Evolutionary conservation across 352 stramenopile genomes (phyloP).

Genomic region (Phytophthora colocasiae): DNA sequence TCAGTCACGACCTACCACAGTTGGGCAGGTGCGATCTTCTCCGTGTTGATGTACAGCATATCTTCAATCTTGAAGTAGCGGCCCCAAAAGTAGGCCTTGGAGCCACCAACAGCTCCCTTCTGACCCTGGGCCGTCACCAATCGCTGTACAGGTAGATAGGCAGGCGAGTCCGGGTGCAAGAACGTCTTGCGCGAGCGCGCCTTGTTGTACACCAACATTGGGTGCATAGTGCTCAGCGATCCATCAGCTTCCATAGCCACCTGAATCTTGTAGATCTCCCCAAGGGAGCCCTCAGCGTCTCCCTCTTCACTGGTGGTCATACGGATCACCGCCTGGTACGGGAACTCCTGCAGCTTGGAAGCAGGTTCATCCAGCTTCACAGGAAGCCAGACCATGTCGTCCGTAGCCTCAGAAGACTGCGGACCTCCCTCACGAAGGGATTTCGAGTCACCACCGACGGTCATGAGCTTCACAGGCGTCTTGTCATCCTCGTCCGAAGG

Average conservation of each 20-base stretch:
- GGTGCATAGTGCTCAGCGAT: constrained; percentile 69
- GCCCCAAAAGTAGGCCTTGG: constrained; percentile 90
- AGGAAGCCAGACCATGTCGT: constrained; percentile 75
- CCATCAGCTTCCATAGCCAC: constrained; percentile 74
- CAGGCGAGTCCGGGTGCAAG: constrained; percentile 81
- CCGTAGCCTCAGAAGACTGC: constrained; percentile 16
- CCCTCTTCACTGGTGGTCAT: constrained; percentile 82
- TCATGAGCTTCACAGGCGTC: constrained; percentile 82
- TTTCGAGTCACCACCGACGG: constrained; percentile 79
- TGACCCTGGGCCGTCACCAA: constrained; percentile 63
- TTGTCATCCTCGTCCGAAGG: constrained; percentile 44
- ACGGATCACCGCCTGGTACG: constrained; percentile 87
- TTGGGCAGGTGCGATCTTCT: constrained; percentile 82
- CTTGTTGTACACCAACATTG: constrained; percentile 93
- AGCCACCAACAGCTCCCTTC: constrained; percentile 73
- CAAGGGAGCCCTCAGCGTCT: constrained; percentile 71
- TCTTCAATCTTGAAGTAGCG: constrained; percentile 84
- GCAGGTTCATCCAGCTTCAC: constrained; percentile 87
- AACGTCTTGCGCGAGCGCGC: constrained; percentile 87
- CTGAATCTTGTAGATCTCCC: constrained; percentile 93
- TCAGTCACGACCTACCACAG: constrained; percentile 60
- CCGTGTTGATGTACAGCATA: constrained; percentile 89
- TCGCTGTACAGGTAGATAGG: constrained; percentile 73
- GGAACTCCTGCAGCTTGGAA: constrained; percentile 78
- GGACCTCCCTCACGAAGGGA: constrained; percentile 43